Evolutionary conservation across 2,329 filamentous ascomycete species (phyloP).

Genomic region (Phyllosticta capitalensis): DNA sequence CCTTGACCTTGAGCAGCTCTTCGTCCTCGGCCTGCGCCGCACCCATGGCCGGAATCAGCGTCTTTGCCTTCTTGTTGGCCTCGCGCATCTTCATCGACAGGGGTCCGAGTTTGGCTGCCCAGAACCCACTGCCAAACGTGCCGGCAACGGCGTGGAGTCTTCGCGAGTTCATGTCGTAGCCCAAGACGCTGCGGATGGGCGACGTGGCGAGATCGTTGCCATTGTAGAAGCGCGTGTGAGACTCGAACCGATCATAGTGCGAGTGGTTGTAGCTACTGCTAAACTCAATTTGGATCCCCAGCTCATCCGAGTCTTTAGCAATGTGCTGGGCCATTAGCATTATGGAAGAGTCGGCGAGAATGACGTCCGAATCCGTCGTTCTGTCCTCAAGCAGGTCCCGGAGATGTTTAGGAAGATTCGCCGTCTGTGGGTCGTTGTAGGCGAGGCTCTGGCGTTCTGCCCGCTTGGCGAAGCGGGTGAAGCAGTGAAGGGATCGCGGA

Average conservation of each 20-base stretch:
- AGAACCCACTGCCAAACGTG: slow-evolving; percentile 35
- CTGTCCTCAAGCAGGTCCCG: slow-evolving; percentile 15
- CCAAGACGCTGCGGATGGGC: slow-evolving; percentile 17
- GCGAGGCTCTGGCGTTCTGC: slow-evolving; percentile 14
- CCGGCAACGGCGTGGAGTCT: slow-evolving; percentile 20
- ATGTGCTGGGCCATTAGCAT: slow-evolving; percentile 31
- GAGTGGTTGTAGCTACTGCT: slow-evolving; percentile 25
- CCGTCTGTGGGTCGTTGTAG: background rate
- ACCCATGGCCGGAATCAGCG: slow-evolving; percentile 4
- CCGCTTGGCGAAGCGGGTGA: slow-evolving; percentile 25
- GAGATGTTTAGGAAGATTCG: slow-evolving; percentile 5
- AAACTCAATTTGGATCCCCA: slow-evolving; percentile 25
- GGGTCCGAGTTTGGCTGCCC: slow-evolving; percentile 22
- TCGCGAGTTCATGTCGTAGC: slow-evolving; percentile 18
- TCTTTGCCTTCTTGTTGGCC: slow-evolving; percentile 7
- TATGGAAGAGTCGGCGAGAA: slow-evolving; percentile 34
- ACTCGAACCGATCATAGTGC: slow-evolving; percentile 21
- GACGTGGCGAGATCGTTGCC: slow-evolving; percentile 21
- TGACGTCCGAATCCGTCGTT: slow-evolving; percentile 20
- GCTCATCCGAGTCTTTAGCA: slow-evolving; percentile 21
- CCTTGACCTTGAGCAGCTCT: slow-evolving; percentile 11
- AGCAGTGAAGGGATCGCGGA: slow-evolving; percentile 25
- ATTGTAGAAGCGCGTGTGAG: slow-evolving; percentile 26
- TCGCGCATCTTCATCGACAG: slow-evolving; percentile 10
- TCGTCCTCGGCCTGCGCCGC: slow-evolving; percentile 11